These are phyloP conservation scores for Monosporozyma unispora DNA, from an alignment of 805 yeast genomes.

Conservation along the genomic window DNA sequence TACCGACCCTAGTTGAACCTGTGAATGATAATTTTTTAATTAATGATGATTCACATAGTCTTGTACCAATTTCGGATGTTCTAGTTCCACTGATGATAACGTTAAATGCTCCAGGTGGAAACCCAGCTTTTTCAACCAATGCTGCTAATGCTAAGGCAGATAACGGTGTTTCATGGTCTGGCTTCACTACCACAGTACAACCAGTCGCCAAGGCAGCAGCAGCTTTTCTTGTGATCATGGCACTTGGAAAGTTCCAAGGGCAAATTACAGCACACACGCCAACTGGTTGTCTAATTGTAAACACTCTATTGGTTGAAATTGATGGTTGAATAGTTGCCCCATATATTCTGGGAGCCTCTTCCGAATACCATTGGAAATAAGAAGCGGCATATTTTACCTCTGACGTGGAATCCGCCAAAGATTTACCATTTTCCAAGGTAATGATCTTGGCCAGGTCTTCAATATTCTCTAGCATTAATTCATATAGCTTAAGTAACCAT, in stretches of 20 bases:
- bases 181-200: conserved; percentile 51
- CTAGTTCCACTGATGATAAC: conserved; percentile 41
- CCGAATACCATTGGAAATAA: conserved; percentile 84
- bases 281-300: conserved; percentile 49
- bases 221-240: conserved; percentile 58
- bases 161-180: conserved; percentile 54
- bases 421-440: conserved; percentile 55
- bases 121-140: conserved; percentile 49
- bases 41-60: conserved; percentile 38
- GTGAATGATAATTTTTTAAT: conserved; percentile 55
- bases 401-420: conserved; percentile 44
- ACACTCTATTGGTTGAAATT: conserved; percentile 41
- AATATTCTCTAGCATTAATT: conserved; percentile 44
- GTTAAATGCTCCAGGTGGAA: conserved; percentile 51
- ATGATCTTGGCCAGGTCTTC: conserved; percentile 50
- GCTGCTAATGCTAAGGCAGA: conserved; percentile 49
- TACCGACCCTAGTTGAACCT: conserved; percentile 57
- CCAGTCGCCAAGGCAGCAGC: conserved; percentile 63
- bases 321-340: conserved; percentile 51
- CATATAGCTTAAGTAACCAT: conserved; percentile 42
- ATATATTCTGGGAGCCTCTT: conserved; percentile 48
- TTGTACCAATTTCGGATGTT: conserved; percentile 46
- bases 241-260: conserved; percentile 63
- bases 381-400: conserved; percentile 55
- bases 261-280: conserved; percentile 57